Evolutionary conservation across 2,329 filamentous ascomycete genomes (phyloP), one percentile per base, ranked within the genome.

Genomic region (Xylariaceae sp.): DNA sequence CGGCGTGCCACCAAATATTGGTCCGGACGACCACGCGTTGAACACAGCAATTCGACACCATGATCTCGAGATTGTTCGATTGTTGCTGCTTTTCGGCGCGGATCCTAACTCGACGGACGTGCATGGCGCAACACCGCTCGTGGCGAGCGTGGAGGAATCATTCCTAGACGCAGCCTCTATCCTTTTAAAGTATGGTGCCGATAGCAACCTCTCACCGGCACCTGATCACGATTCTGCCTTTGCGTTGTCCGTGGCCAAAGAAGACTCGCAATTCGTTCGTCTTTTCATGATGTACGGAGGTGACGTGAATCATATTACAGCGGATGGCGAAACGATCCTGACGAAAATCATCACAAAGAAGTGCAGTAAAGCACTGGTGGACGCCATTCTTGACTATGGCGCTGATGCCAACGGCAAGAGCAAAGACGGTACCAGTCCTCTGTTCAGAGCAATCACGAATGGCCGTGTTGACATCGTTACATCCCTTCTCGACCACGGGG

Each of bases 161-260:
- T 79, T 77, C 54, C 56, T 76, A 31, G 74, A 77, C 17, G 79
- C 73, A 3, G 78, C 79, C 0, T 73, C 74, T 22, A 64, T 76
- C 38, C 69, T 86, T 4, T 68, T 83, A 49, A 82, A 83, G 61
- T 84, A 85, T 46, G 79, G 80, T 9, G 78, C 77, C 13, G 77
- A 78, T 54, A 72, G 73, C 9, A 79, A 79, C 53, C 64, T 76
- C 34, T 60, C 66, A 1, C 64, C 68, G 2, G 72, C 76, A 0
- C 59, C 69, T 0, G 70, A 75, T 9, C 60, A 68, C 3, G 78
- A 83, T 47, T 73, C 76, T 1, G 74, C 82, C 0, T 64, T 85
- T 24, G 67, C 70, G 15, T 51, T 71, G 37, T 69, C 79, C 13
- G 66, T 72, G 34, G 55, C 67, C 2, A 69, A 72, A 35, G 73